Evolutionary conservation across 2,329 filamentous ascomycete genomes (phyloP).

Genomic region (Colletotrichum truncatum): DNA sequence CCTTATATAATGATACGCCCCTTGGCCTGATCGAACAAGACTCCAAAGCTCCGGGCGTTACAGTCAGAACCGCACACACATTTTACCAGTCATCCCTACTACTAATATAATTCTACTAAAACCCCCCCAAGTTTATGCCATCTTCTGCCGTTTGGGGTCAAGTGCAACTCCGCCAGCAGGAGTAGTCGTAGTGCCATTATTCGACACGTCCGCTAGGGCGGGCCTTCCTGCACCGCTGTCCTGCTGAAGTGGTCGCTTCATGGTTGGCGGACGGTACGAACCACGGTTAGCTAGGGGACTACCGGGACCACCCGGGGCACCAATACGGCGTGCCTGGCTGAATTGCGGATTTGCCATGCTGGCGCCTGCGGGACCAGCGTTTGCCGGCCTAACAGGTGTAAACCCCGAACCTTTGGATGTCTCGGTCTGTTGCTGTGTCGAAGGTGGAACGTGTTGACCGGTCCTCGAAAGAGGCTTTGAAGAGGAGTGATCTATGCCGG

Average conservation of each 20-base stretch:
- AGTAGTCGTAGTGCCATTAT: constrained; percentile 47
- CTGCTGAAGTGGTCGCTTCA: constrained; percentile 45
- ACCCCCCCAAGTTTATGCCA: constrained; percentile 32
- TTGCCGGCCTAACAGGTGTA: constrained; percentile 24
- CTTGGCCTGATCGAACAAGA: not conserved
- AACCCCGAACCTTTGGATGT: constrained; percentile 31
- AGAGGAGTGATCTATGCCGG: constrained; percentile 82
- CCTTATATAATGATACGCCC: not conserved
- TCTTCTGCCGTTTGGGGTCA: constrained; percentile 64
- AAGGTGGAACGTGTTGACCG: constrained; percentile 60
- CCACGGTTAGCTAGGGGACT: constrained; percentile 67
- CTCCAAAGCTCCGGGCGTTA: not conserved
- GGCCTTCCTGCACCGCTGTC: constrained; percentile 43
- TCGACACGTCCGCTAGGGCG: constrained; percentile 60
- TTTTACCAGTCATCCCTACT: not conserved
- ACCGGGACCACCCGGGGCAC: constrained; percentile 61
- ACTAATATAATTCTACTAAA: too few relatives aligned
- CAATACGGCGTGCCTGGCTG: constrained; percentile 65
- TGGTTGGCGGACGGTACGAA: constrained; percentile 68
- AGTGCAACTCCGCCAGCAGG: constrained; percentile 37
- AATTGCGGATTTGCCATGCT: constrained; percentile 63
- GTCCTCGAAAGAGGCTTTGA: constrained; percentile 76
- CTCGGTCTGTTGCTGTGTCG: constrained; percentile 34
- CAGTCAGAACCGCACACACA: not conserved
- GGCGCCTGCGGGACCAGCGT: constrained; percentile 36